phyloP scores from a whole-genome alignment of 2,329 filamentous ascomycete species.

The Cladosporium sp. region DNA sequence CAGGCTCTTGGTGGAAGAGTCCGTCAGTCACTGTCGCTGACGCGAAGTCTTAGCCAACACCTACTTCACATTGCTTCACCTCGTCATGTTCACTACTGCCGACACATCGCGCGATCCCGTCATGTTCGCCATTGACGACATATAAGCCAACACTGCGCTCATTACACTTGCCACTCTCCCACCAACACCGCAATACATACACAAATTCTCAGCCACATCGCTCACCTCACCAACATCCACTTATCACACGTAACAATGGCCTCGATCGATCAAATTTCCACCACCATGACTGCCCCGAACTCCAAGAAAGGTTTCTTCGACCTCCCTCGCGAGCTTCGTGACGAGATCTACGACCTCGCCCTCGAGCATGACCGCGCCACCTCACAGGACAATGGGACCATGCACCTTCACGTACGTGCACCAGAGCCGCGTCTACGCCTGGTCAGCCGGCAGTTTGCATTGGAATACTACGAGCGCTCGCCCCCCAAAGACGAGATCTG shows the following conservation, averaged over 20 bases:
- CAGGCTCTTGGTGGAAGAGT: neutral
- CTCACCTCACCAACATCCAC: neutral
- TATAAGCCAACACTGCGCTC: neutral
- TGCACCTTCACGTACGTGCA: neutral
- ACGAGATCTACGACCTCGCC: constrained; percentile 22
- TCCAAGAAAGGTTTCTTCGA: constrained; percentile 9
- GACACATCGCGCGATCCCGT: neutral
- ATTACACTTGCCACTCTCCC: neutral
- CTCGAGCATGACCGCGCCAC: neutral
- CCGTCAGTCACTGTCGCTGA: neutral
- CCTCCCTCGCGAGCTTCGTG: constrained; percentile 23
- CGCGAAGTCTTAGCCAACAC: neutral
- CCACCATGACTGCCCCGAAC: neutral
- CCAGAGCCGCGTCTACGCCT: neutral
- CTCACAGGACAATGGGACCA: neutral
- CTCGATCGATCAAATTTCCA: neutral
- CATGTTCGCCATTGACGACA: neutral
- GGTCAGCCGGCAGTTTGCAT: neutral
- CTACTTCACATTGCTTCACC: neutral
- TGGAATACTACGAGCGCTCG: neutral
- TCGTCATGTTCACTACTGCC: neutral
- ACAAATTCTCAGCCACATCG: neutral
- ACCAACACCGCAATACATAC: neutral
- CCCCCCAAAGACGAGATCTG: neutral
- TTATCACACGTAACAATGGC: neutral